Evolutionary conservation across 2,329 filamentous ascomycete species (phyloP), one percentile per base, ranked within the genome.

Genomic region (Penicillium concentricum): DNA sequence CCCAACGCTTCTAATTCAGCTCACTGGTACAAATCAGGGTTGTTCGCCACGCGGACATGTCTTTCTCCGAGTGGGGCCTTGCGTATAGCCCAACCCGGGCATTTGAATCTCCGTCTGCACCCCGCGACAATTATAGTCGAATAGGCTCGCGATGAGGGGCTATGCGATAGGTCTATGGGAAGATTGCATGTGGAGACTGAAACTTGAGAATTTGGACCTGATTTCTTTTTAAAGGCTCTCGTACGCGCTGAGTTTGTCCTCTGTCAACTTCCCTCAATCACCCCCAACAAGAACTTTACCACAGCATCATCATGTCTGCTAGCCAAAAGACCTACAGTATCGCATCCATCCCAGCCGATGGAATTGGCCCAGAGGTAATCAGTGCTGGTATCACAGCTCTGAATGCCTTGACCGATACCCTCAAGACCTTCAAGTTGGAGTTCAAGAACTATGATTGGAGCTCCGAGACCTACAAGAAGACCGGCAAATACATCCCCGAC

Each of bases 301-400:
- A n/a, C n/a, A 35, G 35, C 12, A n/a, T 24, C 51, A 57, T n/a
- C 8, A 66, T 66, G 64, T 66, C 64, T 16, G 32, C 57, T 28
- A 41, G 34, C 15, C 43, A 49, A 37, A 68, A 67, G 44, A 65
- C 69, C 13, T 79, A 82, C 64, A 77, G 69, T 50, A 85, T 88
- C 59, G 86, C 86, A n/a, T 81, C 79, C 30, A 87, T 90, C 53
- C 85, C 86, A 0, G 87, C 84, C 8, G 87, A 90, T 66, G 87
- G 87, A 52, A 89, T 90, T 58, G 87, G 87, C 2, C 81, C 81
- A 1, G 87, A 90, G 70, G 87, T 90, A 12, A 83, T 88, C 70
- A 76, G 80, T 32, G 85, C 85, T 1, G 86, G 85, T 2, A 82
- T 89, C 9, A 76, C 81, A 41, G 87, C 87, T 0, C 72, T 90